Evolutionary conservation across 139 green algal genomes (phyloP).

Genomic region (Spirogloea muscicola): DNA sequence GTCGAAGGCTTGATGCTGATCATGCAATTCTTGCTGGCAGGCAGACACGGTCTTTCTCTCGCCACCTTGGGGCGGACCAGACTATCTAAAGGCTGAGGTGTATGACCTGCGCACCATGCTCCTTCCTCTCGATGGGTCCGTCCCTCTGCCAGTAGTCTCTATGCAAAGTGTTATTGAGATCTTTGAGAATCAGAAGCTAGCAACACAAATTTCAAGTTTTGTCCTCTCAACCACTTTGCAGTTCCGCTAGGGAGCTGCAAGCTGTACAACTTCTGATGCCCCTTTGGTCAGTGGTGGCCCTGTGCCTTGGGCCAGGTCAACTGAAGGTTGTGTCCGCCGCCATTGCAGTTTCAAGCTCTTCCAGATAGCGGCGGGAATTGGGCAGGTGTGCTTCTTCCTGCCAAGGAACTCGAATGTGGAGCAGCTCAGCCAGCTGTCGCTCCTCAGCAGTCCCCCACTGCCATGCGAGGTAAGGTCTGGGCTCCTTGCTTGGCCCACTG

Average conservation of each 20-base stretch:
- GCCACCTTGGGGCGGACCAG: conserved; percentile 83
- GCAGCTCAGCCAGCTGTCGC: conserved; percentile 53
- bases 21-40: conserved; percentile 24
- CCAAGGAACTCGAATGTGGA: conserved; percentile 68
- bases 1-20: background rate
- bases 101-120: conserved; percentile 42
- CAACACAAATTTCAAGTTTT: background rate
- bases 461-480: conserved; percentile 9
- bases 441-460: background rate
- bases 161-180: background rate
- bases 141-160: background rate
- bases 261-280: background rate
- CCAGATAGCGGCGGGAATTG: background rate
- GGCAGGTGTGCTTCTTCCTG: conserved; percentile 64
- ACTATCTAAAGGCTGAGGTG: conserved; percentile 54
- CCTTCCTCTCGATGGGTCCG: conserved; percentile 32
- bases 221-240: background rate
- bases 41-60: conserved; percentile 83
- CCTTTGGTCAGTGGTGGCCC: background rate
- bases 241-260: background rate
- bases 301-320: background rate
- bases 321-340: background rate
- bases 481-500: no score
- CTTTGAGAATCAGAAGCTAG: background rate
- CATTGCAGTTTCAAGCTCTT: conserved; percentile 18